These are phyloP conservation scores for Pyrus pyrifolia DNA, from an alignment of 306 rosid genomes.

Conservation along the genomic window DNA sequence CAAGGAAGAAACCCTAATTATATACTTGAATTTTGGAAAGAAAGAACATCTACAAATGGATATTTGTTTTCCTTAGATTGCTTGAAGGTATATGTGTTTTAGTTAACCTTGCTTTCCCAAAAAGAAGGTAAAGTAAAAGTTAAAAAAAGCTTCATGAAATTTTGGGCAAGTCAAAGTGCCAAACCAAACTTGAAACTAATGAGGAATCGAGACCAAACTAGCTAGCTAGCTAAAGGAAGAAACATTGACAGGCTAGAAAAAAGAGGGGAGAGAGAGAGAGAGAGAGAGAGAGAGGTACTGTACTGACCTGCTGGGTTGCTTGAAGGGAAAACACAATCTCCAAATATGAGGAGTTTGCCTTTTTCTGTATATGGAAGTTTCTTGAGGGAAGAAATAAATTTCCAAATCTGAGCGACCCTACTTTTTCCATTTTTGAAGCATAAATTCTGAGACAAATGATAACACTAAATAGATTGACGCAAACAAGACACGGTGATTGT, in stretches of 20 bases:
- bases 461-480: slow-evolving; percentile 45
- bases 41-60: not conserved
- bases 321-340: slow-evolving; percentile 41
- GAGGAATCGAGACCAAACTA: not conserved
- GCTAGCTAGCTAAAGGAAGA: not conserved
- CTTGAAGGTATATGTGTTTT: not conserved
- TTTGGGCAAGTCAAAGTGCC: not conserved
- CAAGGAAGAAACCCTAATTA: not conserved
- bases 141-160: not conserved
- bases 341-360: slow-evolving; percentile 28
- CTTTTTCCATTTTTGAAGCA: slow-evolving; percentile 46
- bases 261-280: not conserved
- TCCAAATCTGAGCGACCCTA: slow-evolving; percentile 26
- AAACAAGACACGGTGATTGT: slow-evolving; percentile 55
- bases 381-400: slow-evolving; percentile 48
- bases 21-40: not conserved
- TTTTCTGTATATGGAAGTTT: slow-evolving; percentile 56
- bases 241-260: not conserved
- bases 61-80: not conserved
- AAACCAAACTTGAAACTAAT: slow-evolving; percentile 6
- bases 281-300: not conserved
- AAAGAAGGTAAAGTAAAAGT: not conserved
- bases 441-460: slow-evolving; percentile 27
- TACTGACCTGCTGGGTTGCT: slow-evolving; percentile 38
- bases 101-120: not conserved